phyloP scores from a whole-genome alignment of 495 filamentous ascomycete genomes.

The Daldinia bambusicola region DNA sequence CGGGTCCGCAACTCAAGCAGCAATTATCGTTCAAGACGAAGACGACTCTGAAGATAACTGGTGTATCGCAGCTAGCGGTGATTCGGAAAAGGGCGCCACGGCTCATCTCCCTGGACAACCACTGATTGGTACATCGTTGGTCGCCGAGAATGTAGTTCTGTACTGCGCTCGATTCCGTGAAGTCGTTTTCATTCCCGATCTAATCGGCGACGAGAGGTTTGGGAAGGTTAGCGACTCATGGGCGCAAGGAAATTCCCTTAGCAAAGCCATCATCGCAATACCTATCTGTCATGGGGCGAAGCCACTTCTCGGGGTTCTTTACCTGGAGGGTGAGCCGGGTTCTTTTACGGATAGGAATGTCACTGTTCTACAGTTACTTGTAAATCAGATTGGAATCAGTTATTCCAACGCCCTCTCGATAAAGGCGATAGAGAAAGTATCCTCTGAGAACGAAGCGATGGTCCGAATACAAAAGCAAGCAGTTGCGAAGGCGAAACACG shows the following conservation, averaged over 20 bases:
- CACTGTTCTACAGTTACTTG: conserved; percentile 83
- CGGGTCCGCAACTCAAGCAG: conserved; percentile 77
- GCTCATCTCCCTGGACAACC: conserved; percentile 71
- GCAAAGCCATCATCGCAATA: conserved; percentile 83
- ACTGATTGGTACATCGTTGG: conserved; percentile 67
- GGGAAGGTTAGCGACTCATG: conserved; percentile 80
- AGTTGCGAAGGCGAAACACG: conserved; percentile 80
- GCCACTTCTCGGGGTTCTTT: conserved; percentile 81
- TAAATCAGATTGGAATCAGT: conserved; percentile 90
- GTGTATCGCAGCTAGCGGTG: conserved; percentile 80
- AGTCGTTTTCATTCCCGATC: conserved; percentile 82
- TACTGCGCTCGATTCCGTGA: conserved; percentile 88
- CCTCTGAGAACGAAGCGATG: conserved; percentile 85
- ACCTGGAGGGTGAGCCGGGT: conserved; percentile 84
- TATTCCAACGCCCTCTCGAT: conserved; percentile 87
- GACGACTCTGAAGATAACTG: conserved; percentile 64
- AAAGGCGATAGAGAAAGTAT: conserved; percentile 81
- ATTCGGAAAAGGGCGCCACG: conserved; percentile 72
- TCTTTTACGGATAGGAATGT: conserved; percentile 90
- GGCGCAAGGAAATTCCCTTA: conserved; percentile 70
- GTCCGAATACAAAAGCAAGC: conserved; percentile 86
- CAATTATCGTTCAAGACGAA: conserved; percentile 80
- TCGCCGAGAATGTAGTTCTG: conserved; percentile 80
- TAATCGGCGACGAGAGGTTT: conserved; percentile 86
- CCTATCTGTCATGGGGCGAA: conserved; percentile 84